These are phyloP conservation scores for Lentinula detonsa DNA, from an alignment of 768 basidiomycete genomes.

Conservation along the genomic window DNA sequence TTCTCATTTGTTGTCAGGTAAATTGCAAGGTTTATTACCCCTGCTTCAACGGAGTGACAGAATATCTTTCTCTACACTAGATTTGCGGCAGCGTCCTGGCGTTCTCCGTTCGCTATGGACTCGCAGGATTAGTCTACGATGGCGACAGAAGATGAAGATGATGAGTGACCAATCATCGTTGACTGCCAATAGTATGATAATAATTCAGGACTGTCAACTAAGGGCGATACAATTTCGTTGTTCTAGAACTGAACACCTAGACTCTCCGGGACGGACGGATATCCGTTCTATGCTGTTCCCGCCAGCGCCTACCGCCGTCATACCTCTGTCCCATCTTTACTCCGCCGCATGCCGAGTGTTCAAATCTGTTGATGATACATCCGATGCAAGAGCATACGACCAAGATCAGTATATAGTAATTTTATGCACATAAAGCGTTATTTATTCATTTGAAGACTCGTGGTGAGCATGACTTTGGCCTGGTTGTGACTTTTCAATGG, in stretches of 20 bases:
- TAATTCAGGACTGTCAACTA: background rate
- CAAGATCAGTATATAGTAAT: background rate
- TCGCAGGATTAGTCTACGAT: slow-evolving; percentile 87
- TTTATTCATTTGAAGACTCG: background rate
- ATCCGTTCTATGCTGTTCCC: slow-evolving; percentile 1
- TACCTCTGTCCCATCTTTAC: background rate
- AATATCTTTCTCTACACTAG: slow-evolving; percentile 27
- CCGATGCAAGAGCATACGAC: too few species aligned
- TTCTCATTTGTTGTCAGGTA: slow-evolving; percentile 73
- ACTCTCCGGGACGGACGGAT: slow-evolving; percentile 1
- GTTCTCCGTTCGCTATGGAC: slow-evolving; percentile 84
- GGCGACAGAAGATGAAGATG: slow-evolving; percentile 69
- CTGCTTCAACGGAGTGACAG: background rate
- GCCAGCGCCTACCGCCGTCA: background rate
- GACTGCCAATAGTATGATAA: background rate
- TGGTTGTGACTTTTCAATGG: background rate
- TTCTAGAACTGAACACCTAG: background rate
- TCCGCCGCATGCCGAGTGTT: background rate
- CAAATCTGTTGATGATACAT: too few species aligned
- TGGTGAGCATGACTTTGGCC: background rate
- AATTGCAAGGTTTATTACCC: slow-evolving; percentile 9
- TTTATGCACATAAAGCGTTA: slow-evolving; percentile 9
- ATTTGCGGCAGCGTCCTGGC: slow-evolving; percentile 72
- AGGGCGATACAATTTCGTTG: background rate
- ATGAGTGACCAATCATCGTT: background rate